Evolutionary conservation across 208 protist genomes (phyloP), one percentile per base, ranked within the genome.

Genomic region (Kentomonas sorsogonicus): DNA sequence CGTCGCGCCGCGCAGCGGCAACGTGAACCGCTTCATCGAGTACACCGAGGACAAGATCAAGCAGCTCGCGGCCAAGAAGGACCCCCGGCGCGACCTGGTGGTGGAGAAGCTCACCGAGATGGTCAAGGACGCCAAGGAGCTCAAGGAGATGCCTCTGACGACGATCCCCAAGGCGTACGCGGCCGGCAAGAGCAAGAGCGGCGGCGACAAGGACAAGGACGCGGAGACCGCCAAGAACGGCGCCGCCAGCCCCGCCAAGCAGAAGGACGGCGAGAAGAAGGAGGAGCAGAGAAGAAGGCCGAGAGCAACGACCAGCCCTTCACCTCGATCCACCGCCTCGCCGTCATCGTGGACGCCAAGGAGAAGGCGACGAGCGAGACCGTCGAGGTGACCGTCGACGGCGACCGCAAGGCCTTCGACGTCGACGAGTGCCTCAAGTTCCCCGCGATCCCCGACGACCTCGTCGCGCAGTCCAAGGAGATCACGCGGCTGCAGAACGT

Each of bases 351-450:
- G 13, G 67, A 70, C n/a, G 69, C 70, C n/a, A 45, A 27, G 10
- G 22, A 34, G 29, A 60, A 53, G 15, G 63, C 57, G 40, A 45
- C 47, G 34, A 62, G 53, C 33, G 74, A 76, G 41, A 59, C 53
- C 3, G 62, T 80, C 39, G 67, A 82, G 48, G 45, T 89, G 22
- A 47, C 53, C 3, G 68, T 77, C 20, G 30, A 52, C 9, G 72
- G 71, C 1, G 54, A 56, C 50, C 74, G 50, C 45, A 84, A 80
- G 60, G 66, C 58, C 15, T 83, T 66, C 43, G 66, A 68, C 23
- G 77, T 83, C 34, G 69, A 89, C 50, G 81, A 89, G 66, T 76
- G 70, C 63, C 68, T 79, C 45, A 27, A 60, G 31, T 50, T 56
- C 30, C 47, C 60, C 16, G 23, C 53, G 2, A 50, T 11, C 22